Evolutionary conservation across 331 rosid genomes (phyloP), one percentile per base, ranked within the genome.

Genomic region (Cydonia oblonga): DNA sequence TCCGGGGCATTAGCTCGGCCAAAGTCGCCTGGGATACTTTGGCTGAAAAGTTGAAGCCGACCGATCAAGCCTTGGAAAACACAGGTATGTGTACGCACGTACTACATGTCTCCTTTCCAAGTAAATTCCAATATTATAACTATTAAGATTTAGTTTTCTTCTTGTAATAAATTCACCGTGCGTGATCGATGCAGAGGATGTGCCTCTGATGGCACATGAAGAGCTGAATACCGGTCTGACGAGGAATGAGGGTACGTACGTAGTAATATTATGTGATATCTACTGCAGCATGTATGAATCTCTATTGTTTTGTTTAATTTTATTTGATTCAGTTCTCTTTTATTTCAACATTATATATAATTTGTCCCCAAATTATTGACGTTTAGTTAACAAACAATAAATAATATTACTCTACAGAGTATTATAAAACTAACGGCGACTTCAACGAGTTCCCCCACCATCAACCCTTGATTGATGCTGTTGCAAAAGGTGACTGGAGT

Each of bases 21-120:
- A 28, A 28, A 63, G 5, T 0, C 20, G 83, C 76, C 16, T 79
- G 83, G 81, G 29, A 42, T 6, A 33, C n/a, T 22, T 71, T 77
- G 58, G 72, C 22, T 6, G 6, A 19, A 3, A 54, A 15, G 26
- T 40, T 70, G 13, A 28, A 61, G 23, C 66, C 66, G 9, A 1
- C 0, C 16, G 29, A 22, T 28, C 6, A 16, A 49, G 54, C 54
- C 20, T 49, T 49, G 54, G 54, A 49, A 49, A 49, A 49, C 9
- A 49, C 54, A 49, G 54, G 54, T 49, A 46, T 7, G 52, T 46
- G 52, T 46, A 46, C n/a, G 52, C 5, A 46, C 52, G 8, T 15
- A 46, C n/a, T 15, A 49, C 9, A 49, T 49, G 54, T 49, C 54
- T 49, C 54, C 20, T 49, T 49, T 16, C 54, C 6, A 49, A 2